Conservation (phyloP, 306 rosid species). For the Lablab purpureus region DNA sequence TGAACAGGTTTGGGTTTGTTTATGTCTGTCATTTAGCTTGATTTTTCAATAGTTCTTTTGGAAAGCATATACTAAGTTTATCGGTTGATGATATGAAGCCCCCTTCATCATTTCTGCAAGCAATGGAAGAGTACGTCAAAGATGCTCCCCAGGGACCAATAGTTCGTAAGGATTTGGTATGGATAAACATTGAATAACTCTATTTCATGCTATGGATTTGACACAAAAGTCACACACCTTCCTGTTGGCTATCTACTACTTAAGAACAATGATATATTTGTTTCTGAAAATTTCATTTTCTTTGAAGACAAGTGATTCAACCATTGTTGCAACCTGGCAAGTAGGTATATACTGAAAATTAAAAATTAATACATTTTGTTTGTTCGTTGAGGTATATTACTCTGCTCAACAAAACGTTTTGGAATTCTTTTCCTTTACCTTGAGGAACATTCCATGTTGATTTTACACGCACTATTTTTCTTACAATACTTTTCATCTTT, state of each 20-base stretch:
- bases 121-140: constrained; percentile 97
- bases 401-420: neutral
- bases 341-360: constrained; percentile 4
- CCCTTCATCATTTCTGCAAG: constrained; percentile 93
- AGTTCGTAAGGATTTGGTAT: constrained; percentile 89
- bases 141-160: constrained; percentile 81
- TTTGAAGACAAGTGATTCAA: neutral
- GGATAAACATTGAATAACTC: constrained; percentile 24
- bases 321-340: constrained; percentile 26
- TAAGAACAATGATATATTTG: constrained; percentile 28
- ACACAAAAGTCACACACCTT: neutral
- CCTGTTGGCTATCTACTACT: constrained; percentile 15
- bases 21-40: constrained; percentile 9
- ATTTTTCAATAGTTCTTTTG: neutral
- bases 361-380: neutral
- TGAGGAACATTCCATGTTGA: neutral
- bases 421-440: constrained; percentile 30
- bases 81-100: constrained; percentile 65
- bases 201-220: constrained; percentile 11
- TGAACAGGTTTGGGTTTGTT: constrained; percentile 80
- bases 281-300: constrained; percentile 16
- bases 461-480: neutral
- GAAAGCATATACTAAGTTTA: constrained; percentile 39
- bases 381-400: neutral
- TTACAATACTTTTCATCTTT: neutral